phyloP scores from a whole-genome alignment of 1,139 yeast genomes.

The Kazachstania sp. region DNA sequence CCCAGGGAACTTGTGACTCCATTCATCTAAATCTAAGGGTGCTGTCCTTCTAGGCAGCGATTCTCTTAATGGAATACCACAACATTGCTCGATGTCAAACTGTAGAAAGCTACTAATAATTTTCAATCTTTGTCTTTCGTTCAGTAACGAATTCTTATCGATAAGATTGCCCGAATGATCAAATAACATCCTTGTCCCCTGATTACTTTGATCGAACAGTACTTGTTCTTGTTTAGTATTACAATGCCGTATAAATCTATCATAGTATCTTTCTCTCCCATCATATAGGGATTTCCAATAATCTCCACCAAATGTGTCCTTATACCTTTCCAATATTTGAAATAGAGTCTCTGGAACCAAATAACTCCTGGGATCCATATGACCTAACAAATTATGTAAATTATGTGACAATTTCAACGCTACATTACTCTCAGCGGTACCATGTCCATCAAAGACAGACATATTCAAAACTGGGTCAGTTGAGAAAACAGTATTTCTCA shows the following conservation, averaged over 20 bases:
- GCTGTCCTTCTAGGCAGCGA: background rate
- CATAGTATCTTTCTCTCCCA: conserved; percentile 40
- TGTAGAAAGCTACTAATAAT: conserved; percentile 54
- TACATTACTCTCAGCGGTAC: conserved; percentile 58
- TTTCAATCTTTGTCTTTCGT: conserved; percentile 36
- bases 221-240: conserved; percentile 34
- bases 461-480: conserved; percentile 46
- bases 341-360: conserved; percentile 26
- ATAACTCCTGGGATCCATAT: conserved; percentile 26
- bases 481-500: conserved; percentile 15
- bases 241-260: conserved; percentile 35
- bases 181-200: conserved; percentile 36
- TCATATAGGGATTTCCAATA: conserved; percentile 79
- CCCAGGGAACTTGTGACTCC: conserved; percentile 32
- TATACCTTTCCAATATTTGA: conserved; percentile 42
- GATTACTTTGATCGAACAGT: conserved; percentile 38
- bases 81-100: conserved; percentile 45
- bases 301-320: conserved; percentile 54
- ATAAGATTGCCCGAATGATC: conserved; percentile 31
- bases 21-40: conserved; percentile 23
- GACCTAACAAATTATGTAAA: conserved; percentile 51
- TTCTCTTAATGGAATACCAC: conserved; percentile 11
- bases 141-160: conserved; percentile 29
- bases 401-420: conserved; percentile 48
- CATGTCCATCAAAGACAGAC: conserved; percentile 88